Evolutionary conservation across 2,329 filamentous ascomycete genomes (phyloP), one percentile per base, ranked within the genome.

Genomic region (Shiraia bambusicola): DNA sequence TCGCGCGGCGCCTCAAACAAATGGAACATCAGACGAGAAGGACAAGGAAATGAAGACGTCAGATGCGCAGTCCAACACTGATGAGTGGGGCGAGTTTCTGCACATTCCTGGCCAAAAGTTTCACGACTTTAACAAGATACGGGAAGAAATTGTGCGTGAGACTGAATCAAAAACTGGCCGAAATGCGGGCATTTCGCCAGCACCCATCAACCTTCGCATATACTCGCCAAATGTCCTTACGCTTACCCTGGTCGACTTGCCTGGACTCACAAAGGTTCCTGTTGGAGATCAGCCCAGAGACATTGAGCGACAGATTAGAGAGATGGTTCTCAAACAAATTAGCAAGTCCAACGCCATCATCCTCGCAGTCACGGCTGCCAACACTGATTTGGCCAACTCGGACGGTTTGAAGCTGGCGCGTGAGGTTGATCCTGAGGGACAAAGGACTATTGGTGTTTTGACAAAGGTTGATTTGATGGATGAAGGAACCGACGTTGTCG

Each of bases 401-500:
- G 93, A 98, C 70, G 93, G 93, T 61, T 74, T 98, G 67, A 96
- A 98, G 76, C 80, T 98, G 57, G 93, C 93, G 28, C 82, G 93
- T 62, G 92, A 98, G 74, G 93, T 98, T 29, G 93, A 98, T 61
- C 92, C 92, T 3, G 91, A 98, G 69, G 93, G 93, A 64, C 92
- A 97, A 75, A 83, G 93, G 68, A 98, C 93, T 35, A 98, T 98
- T 55, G 93, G 93, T 80, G 93, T 98, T 49, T 79, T 98, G 60
- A 97, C 92, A 59, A 98, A 98, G 79, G 91, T 98, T 48, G 93
- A 98, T 74, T 74, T 98, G 66, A 98, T 98, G 93, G 93, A 98
- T 70, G 89, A 95, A 17, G 93, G 93, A 40, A 98, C 93, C 38
- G 93, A 98, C 65, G 93, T 97, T 29, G 92, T 98, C 56, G 93